phyloP scores from a whole-genome alignment of 2,329 filamentous ascomycete genomes.

The Neofusicoccum laricinum region DNA sequence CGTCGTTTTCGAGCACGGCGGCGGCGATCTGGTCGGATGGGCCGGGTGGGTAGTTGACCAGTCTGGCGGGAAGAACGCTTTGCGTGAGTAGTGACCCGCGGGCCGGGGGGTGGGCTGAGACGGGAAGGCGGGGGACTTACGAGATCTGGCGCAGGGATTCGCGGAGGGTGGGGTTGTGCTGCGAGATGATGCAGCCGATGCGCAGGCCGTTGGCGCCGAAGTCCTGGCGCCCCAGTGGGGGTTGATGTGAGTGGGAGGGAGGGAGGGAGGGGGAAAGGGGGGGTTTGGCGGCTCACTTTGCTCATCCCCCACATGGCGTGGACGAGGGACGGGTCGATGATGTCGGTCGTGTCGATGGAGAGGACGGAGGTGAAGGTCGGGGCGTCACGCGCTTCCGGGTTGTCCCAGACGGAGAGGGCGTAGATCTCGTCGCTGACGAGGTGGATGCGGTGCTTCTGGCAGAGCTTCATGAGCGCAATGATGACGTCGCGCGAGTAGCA shows the following conservation, averaged over 20 bases:
- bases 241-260: background rate
- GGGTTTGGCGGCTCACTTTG: slow-evolving; percentile 19
- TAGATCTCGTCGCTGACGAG: slow-evolving; percentile 38
- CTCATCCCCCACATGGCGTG: slow-evolving; percentile 33
- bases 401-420: slow-evolving; percentile 30
- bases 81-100: too few species aligned
- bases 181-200: slow-evolving; percentile 27
- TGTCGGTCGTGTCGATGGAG: slow-evolving; percentile 21
- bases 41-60: slow-evolving; percentile 25
- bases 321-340: slow-evolving; percentile 22
- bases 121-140: too few species aligned
- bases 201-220: slow-evolving; percentile 33
- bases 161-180: slow-evolving; percentile 19
- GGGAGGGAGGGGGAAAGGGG: too few species aligned
- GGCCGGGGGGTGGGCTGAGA: too few species aligned
- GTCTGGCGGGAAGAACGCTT: too few species aligned
- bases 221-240: slow-evolving; percentile 22
- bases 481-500: slow-evolving; percentile 23
- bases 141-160: background rate
- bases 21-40: slow-evolving; percentile 29
- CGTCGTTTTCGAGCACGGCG: slow-evolving; percentile 30
- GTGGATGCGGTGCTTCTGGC: slow-evolving; percentile 29
- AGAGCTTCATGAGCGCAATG: slow-evolving; percentile 27
- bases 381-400: slow-evolving; percentile 1
- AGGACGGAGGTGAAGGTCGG: slow-evolving; percentile 26